These are phyloP conservation scores for Teratosphaeria viscida DNA, from an alignment of 2,329 filamentous ascomycete species.

Conservation along the genomic window DNA sequence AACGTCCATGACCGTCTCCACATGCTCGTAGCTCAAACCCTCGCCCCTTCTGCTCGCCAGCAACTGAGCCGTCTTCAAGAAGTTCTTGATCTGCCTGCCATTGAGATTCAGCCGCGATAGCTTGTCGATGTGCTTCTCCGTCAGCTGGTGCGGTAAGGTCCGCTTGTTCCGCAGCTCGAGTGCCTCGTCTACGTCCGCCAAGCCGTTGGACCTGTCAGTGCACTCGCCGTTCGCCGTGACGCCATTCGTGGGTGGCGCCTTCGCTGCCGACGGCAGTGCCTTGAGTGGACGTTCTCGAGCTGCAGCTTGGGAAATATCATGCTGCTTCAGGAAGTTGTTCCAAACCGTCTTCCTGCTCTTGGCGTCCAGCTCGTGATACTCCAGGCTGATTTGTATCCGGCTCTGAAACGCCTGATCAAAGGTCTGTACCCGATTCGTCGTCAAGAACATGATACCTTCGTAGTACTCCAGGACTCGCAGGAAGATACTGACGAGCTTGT, in stretches of 20 bases:
- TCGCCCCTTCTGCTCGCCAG: slow-evolving; percentile 18
- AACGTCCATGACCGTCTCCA: slow-evolving; percentile 26
- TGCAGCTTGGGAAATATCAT: slow-evolving; percentile 15
- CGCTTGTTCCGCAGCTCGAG: slow-evolving; percentile 11
- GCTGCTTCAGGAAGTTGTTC: slow-evolving; percentile 27
- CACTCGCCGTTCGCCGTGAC: background rate
- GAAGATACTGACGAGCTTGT: slow-evolving; percentile 43
- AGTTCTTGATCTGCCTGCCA: slow-evolving; percentile 34
- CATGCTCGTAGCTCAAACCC: slow-evolving; percentile 17
- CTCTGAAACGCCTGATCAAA: slow-evolving; percentile 38
- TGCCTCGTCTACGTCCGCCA: background rate
- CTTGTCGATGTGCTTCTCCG: slow-evolving; percentile 20
- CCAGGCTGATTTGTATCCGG: slow-evolving; percentile 31
- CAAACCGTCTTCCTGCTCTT: slow-evolving; percentile 33
- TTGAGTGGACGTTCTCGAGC: slow-evolving; percentile 12
- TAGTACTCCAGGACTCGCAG: slow-evolving; percentile 28
- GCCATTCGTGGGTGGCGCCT: background rate
- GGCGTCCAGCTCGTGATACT: slow-evolving; percentile 32
- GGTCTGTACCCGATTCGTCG: slow-evolving; percentile 28
- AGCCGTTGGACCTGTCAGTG: background rate
- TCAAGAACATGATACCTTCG: slow-evolving; percentile 36
- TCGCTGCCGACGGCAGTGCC: slow-evolving; percentile 12
- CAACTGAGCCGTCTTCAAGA: slow-evolving; percentile 31
- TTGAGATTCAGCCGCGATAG: slow-evolving; percentile 26
- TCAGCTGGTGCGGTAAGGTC: slow-evolving; percentile 20